These are phyloP conservation scores for Psidium guajava DNA, from an alignment of 345 rosid genomes.

Conservation along the genomic window DNA sequence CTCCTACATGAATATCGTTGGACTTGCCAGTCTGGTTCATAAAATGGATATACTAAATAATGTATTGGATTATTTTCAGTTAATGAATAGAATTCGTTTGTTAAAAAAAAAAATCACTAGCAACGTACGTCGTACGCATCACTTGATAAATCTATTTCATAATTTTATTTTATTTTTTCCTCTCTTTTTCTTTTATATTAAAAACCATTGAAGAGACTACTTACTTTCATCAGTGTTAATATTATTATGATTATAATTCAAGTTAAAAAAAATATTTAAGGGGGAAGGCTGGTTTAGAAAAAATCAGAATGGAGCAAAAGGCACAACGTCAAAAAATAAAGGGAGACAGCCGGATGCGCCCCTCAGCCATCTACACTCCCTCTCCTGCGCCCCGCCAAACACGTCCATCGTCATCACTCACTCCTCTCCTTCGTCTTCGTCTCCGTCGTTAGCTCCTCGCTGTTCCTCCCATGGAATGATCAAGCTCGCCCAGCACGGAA, in stretches of 20 bases:
- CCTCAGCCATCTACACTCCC: too few relatives aligned
- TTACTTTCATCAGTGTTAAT: too few relatives aligned
- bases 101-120: too few relatives aligned
- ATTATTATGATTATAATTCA: too few relatives aligned
- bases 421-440: not conserved
- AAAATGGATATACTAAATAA: not conserved
- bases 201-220: too few relatives aligned
- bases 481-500: not conserved
- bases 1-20: too few relatives aligned
- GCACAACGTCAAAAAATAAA: too few relatives aligned
- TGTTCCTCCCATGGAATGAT: not conserved
- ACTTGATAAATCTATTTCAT: not conserved
- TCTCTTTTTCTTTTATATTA: not conserved
- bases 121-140: not conserved
- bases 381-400: not conserved
- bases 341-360: too few relatives aligned
- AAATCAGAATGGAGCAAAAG: too few relatives aligned
- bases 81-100: not conserved
- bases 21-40: accelerated
- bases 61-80: not conserved
- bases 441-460: not conserved
- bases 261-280: too few relatives aligned
- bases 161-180: not conserved
- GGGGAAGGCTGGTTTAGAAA: too few relatives aligned
- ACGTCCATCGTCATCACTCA: not conserved